Evolutionary conservation across 371 early-diverging fungal genomes (phyloP).

Genomic region (Actinomortierella wolfii): DNA sequence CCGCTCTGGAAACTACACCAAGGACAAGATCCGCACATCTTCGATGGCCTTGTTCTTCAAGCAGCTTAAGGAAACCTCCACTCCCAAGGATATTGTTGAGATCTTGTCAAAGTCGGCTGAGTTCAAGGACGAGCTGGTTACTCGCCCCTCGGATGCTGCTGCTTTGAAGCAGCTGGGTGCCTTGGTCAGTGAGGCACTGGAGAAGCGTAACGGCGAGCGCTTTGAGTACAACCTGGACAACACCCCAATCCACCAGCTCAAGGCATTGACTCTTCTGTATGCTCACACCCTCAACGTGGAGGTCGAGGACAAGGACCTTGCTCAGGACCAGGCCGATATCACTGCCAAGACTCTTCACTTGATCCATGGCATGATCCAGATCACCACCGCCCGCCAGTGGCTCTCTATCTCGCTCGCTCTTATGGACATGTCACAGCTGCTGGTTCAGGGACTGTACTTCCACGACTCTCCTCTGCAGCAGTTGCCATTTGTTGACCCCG

Average conservation of each 20-base stretch:
- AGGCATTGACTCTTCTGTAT: slow-evolving; percentile 80
- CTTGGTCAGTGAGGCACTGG: slow-evolving; percentile 62
- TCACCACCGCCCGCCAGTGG: slow-evolving; percentile 87
- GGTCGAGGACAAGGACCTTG: slow-evolving; percentile 58
- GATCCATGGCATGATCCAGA: slow-evolving; percentile 84
- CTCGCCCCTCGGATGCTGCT: slow-evolving; percentile 58
- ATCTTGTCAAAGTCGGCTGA: slow-evolving; percentile 73
- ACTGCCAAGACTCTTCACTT: slow-evolving; percentile 74
- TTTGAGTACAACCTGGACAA: slow-evolving; percentile 55
- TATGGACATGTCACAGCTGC: slow-evolving; percentile 80
- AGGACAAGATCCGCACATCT: slow-evolving; percentile 83
- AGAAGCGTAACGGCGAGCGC: slow-evolving; percentile 61
- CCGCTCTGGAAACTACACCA: slow-evolving; percentile 83
- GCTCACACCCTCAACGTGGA: slow-evolving; percentile 85
- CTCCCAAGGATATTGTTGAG: slow-evolving; percentile 55
- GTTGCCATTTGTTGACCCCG: slow-evolving; percentile 73
- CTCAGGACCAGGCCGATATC: slow-evolving; percentile 76
- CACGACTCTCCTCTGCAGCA: slow-evolving; percentile 81
- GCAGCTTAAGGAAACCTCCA: slow-evolving; percentile 80
- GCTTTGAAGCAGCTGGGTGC: slow-evolving; percentile 54
- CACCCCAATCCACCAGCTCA: slow-evolving; percentile 58
- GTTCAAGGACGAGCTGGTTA: slow-evolving; percentile 64
- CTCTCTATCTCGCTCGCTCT: slow-evolving; percentile 58
- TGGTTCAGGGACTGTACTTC: slow-evolving; percentile 82
- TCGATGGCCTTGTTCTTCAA: slow-evolving; percentile 93